phyloP scores from a whole-genome alignment of 2,329 filamentous ascomycete species.

The Neonectria neomacrospora region DNA sequence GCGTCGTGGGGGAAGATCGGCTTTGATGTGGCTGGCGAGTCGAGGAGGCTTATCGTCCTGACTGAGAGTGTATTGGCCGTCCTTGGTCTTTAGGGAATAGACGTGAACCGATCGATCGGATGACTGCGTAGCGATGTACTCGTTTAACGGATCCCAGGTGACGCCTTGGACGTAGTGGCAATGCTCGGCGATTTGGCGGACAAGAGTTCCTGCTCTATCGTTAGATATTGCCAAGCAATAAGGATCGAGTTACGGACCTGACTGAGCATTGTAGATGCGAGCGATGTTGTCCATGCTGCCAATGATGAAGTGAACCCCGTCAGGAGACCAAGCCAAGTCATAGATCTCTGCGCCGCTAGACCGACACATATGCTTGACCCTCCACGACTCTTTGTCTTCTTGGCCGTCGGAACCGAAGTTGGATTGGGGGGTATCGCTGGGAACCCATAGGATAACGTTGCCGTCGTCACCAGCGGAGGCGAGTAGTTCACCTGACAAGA shows the following conservation, averaged over 20 bases:
- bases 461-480: slow-evolving; percentile 97
- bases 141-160: slow-evolving; percentile 97
- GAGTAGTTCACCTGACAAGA: slow-evolving; percentile 80
- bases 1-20: slow-evolving; percentile 90
- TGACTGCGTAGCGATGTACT: slow-evolving; percentile 97
- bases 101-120: slow-evolving; percentile 98
- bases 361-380: slow-evolving; percentile 97
- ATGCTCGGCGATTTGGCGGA: slow-evolving; percentile 95
- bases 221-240: slow-evolving; percentile 16
- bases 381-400: slow-evolving; percentile 97
- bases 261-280: slow-evolving; percentile 93
- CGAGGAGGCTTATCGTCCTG: slow-evolving; percentile 77
- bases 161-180: slow-evolving; percentile 99
- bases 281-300: slow-evolving; percentile 99
- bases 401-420: slow-evolving; percentile 83
- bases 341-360: slow-evolving; percentile 97
- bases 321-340: slow-evolving; percentile 98
- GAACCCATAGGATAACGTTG: slow-evolving; percentile 96
- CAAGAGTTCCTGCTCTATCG: slow-evolving; percentile 62
- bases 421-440: slow-evolving; percentile 77
- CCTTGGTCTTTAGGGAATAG: slow-evolving; percentile 95
- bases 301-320: slow-evolving; percentile 94
- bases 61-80: slow-evolving; percentile 88
- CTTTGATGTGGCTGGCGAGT: slow-evolving; percentile 80
- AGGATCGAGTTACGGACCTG: slow-evolving; percentile 67